These are phyloP conservation scores for Pseudozyma pruni DNA, from an alignment of 1,284 basidiomycete genomes.

Conservation along the genomic window DNA sequence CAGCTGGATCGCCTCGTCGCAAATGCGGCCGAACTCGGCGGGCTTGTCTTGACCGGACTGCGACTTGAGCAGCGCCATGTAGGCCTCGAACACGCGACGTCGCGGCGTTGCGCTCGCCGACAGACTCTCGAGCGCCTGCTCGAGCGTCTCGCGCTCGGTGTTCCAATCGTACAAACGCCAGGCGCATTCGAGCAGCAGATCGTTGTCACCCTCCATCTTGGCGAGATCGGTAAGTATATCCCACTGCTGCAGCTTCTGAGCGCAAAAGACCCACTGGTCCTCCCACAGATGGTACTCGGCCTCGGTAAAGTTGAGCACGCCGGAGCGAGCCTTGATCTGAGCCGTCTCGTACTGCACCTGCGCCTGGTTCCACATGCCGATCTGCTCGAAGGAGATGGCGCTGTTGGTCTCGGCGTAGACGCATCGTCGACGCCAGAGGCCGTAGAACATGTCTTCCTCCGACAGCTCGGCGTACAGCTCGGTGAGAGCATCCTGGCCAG, in stretches of 20 bases:
- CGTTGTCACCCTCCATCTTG: constrained; percentile 87
- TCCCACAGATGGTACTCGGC: constrained; percentile 98
- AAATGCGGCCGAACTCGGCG: constrained; percentile 71
- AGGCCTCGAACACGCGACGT: constrained; percentile 93
- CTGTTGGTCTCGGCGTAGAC: constrained; percentile 91
- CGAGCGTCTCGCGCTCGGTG: constrained; percentile 79
- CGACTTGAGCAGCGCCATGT: constrained; percentile 79
- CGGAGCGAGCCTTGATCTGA: constrained; percentile 84
- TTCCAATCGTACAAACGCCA: constrained; percentile 95
- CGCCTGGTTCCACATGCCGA: constrained; percentile 96
- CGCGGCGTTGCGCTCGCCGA: constrained; percentile 90
- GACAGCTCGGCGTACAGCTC: constrained; percentile 95
- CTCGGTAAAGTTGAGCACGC: constrained; percentile 89
- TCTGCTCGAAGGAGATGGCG: constrained; percentile 93
- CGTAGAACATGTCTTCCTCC: constrained; percentile 98
- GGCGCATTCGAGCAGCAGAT: constrained; percentile 91
- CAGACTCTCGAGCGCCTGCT: constrained; percentile 84
- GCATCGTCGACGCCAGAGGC: constrained; percentile 89
- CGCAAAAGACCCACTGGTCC: constrained; percentile 97
- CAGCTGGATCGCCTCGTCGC: constrained; percentile 97
- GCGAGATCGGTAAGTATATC: constrained; percentile 84
- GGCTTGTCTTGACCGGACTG: constrained; percentile 67
- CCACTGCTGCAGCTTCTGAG: constrained; percentile 97
- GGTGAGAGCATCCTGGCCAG: constrained; percentile 87
- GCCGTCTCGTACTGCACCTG: constrained; percentile 89